Base-by-base conservation (phyloP, 495 filamentous ascomycete species). In the Trichocladium antarcticum region DNA sequence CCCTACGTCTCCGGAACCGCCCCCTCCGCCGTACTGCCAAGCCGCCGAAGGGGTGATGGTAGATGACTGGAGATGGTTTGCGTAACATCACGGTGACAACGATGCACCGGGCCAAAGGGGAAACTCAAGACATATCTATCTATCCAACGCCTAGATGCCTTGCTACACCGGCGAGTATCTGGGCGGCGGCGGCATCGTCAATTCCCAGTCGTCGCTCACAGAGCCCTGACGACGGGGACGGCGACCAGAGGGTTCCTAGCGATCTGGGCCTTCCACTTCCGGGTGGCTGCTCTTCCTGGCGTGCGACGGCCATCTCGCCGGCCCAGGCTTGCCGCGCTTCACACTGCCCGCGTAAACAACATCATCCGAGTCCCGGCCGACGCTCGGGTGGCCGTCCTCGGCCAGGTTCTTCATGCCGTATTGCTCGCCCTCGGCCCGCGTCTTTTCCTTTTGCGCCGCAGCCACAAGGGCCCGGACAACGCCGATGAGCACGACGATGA, bases 401-500 rank as follows among this genome's bases (percentile, higher is more conserved):
- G 9, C 31, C 5, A 3, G 12, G 5, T 42, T 22, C 21, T 49
- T 50, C n/a, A 52, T 20, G 37, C 48, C 54, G 45, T 58, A 68
- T 20, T 55, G 42, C 36, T 60, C 74, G 34, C 68, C 72, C 57
- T 80, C 76, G 17, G 59, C 78, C 14, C 74, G 67, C 6, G 69
- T 73, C 47, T 75, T 77, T 49, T 76, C 74, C 17, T 65, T 64
- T 5, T 62, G 64, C 37, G 63, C 60, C 59, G 76, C 68, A 7
- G 72, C 68, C 36, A 76, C 68, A 45, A 83, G 55, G 8, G 83
- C 81, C 42, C 85, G 79, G 42, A 76, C 58, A 44, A 89, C 54
- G 42, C 85, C 92, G 43, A 84, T 75, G 20, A 95, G 71, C 2
- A 83, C 71, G 41, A 94, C 73, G 40, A 94, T 50, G 37, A 95